Base-by-base conservation (phyloP, 1,284 basidiomycete species). In the Ceratobasidium sp. region DNA sequence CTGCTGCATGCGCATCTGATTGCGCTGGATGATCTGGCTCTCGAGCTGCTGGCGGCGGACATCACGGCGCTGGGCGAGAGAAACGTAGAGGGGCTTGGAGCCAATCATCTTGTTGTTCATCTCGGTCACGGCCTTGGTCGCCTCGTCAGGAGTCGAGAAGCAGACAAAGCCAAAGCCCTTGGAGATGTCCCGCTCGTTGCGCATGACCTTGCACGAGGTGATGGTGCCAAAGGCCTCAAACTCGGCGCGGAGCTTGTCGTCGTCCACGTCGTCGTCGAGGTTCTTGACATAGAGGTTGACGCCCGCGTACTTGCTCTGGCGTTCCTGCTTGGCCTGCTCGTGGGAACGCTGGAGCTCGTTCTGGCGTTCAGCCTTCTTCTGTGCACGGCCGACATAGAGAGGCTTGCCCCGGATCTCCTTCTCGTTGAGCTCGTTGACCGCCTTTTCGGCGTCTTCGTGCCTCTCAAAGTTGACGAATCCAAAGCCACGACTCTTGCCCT, bases 101-200 rank as follows among this genome's bases (percentile, higher is more conserved):
- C 97, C 96, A 80, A 99, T 94, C 93, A 99, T 99, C 87, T 98
- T 98, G 88, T 98, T 98, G 88, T 99, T 99, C 96, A 99, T 98
- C 86, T 99, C 97, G 71, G 95, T 94, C n/a, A 99, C 96, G 74
- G 97, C 97, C 86, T 98, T 99, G 81, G 96, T 98, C 60, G 97
- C 97, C 85, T 99, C 97, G 78, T 99, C 97, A 69, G 97, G 96
- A 73, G 95, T 92, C 53, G 95, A 95, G 87, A 96, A 99, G 85
- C 97, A 99, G 77, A 99, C 97, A 81, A 99, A 99, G 78, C 97
- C 97, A 80, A 99, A 99, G 78, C 97, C 97, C 81, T 96, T 94
- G 57, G 93, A 95, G 60, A 85, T 88, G 74, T 87, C 89, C 84
- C 94, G 94, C 77, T 98, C 96, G 82, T 97, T 96, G 77, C 93